phyloP scores from a whole-genome alignment of 1,139 yeast species.

The Nakaseomyces bracarensis region DNA sequence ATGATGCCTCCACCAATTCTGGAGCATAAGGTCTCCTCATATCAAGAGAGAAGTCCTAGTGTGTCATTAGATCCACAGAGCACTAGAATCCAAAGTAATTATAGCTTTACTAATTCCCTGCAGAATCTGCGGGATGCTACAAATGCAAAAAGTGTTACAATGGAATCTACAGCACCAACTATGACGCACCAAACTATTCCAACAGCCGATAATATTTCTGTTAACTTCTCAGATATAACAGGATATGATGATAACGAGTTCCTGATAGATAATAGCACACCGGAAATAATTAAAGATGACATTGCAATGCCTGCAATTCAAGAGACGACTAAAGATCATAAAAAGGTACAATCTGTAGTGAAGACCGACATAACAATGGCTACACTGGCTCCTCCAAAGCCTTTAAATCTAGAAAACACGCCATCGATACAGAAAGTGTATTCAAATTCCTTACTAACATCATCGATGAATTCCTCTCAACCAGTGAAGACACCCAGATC shows the following conservation, averaged over 20 bases:
- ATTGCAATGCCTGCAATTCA: not conserved
- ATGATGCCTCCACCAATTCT: constrained; percentile 10
- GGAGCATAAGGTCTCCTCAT: constrained; percentile 7
- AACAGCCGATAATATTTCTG: constrained; percentile 27
- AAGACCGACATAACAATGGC: not conserved
- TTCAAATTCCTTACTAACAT: not conserved
- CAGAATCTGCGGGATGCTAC: not conserved
- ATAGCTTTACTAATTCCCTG: constrained; percentile 1
- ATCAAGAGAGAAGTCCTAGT: not conserved
- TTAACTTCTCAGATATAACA: constrained; percentile 18
- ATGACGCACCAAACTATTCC: constrained; percentile 16
- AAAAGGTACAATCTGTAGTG: not conserved
- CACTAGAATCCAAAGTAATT: not conserved
- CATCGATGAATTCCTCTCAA: not conserved
- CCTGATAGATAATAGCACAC: not conserved
- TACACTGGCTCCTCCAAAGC: not conserved
- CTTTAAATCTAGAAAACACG: not conserved
- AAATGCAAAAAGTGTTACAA: not conserved
- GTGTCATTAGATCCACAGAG: not conserved
- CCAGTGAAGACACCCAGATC: not conserved
- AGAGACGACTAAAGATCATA: not conserved
- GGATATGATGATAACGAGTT: not conserved
- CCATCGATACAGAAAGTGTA: not conserved
- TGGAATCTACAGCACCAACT: not conserved
- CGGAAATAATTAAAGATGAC: not conserved